Base-by-base conservation (phyloP, 768 basidiomycete species). In the Pleurotus citrinopileatus region DNA sequence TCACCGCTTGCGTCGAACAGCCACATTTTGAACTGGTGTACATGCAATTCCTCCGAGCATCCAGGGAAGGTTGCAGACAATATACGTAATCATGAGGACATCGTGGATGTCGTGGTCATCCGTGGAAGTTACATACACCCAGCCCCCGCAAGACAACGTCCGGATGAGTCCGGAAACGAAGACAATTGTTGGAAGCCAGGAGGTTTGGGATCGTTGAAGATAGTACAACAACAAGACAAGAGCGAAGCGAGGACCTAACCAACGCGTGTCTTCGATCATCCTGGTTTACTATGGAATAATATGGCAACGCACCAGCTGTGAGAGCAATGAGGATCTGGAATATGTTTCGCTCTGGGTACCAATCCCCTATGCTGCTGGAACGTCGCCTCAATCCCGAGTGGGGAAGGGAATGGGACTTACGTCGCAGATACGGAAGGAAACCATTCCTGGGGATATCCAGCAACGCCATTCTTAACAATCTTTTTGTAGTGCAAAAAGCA, bases 301-400 rank as follows among this genome's bases (percentile, higher is more conserved):
- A n/a, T n/a, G n/a, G 32, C 12, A 53, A 65, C 74, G 29, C 34
- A 75, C 87, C 90, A 45, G 91, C 84, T 27, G 89, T 91, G 25
- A 94, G 65, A 15, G 93, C 94, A 59, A 96, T 94, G 42, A 94
- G 73, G 29, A 94, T 81, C 58, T 96, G 94, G 61, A 94, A 95
- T 36, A 91, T 65, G 57, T 84, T 91, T 37, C 89, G 76, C 59
- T 94, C 90, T 29, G 91, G 91, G 58, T 87, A 91, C 87, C 90
- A 92, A 72, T 96, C 93, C 2, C 94, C 93, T 52, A 94, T 89
- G 4, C 91, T 94, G 38, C 28, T 28, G 5, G 28, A 47, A 45
- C 22, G 15, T 25, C 28, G 6, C 19, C 17, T 34, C 25, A 26
- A 32, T 7, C 20, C 20, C 37, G 10, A 29, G 10, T n/a, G 23